These are phyloP conservation scores for Lasiosphaeris hirsuta DNA, from an alignment of 495 filamentous ascomycete species.

Conservation along the genomic window DNA sequence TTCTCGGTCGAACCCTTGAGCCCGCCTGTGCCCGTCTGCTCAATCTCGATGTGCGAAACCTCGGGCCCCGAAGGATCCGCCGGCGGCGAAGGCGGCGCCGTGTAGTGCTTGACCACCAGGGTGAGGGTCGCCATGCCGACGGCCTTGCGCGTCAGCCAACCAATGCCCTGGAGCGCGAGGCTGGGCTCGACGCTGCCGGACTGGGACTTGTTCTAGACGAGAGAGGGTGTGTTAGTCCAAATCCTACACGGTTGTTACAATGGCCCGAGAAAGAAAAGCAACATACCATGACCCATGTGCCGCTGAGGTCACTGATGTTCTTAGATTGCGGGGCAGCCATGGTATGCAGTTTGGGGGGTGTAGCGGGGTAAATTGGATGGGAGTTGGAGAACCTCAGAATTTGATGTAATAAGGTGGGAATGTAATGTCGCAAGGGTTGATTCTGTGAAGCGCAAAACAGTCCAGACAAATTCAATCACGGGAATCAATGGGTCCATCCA, in stretches of 20 bases:
- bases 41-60: conserved; percentile 73
- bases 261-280: not conserved
- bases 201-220: conserved; percentile 68
- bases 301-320: conserved; percentile 70
- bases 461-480: too few species aligned
- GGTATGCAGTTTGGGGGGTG: conserved; percentile 19
- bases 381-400: too few species aligned
- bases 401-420: not conserved
- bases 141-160: conserved; percentile 78
- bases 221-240: conserved; percentile 7
- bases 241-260: not conserved
- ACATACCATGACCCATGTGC: conserved; percentile 75
- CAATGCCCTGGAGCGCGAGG: conserved; percentile 76
- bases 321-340: conserved; percentile 81
- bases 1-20: conserved; percentile 68
- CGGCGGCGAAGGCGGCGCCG: conserved; percentile 40
- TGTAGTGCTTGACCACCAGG: conserved; percentile 64
- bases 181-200: conserved; percentile 69
- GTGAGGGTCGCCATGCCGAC: conserved; percentile 70
- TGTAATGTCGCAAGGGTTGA: not conserved
- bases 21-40: conserved; percentile 72
- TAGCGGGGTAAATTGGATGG: conserved; percentile 9
- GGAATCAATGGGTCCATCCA: not conserved
- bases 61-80: conserved; percentile 33
- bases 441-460: not conserved